phyloP scores from a whole-genome alignment of 2,329 filamentous ascomycete species.

The Thermomyces lanuginosus region DNA sequence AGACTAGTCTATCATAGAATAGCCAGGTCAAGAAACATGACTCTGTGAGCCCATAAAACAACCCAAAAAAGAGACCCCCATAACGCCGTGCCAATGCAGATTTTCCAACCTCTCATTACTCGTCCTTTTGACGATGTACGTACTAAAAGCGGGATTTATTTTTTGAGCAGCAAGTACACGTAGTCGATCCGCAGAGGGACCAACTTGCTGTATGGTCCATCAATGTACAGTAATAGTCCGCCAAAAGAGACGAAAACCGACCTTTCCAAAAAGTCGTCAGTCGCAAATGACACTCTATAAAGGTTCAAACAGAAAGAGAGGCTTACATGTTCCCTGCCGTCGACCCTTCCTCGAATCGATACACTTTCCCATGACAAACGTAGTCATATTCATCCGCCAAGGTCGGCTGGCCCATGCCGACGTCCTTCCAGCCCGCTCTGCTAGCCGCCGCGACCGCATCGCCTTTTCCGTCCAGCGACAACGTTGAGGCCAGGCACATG shows the following conservation, averaged over 20 bases:
- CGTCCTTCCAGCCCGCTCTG: slow-evolving; percentile 58
- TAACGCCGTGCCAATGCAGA: slow-evolving; percentile 28
- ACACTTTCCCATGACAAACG: slow-evolving; percentile 37
- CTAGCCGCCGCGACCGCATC: slow-evolving; percentile 49
- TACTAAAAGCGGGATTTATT: slow-evolving; percentile 34
- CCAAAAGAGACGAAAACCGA: slow-evolving; percentile 92
- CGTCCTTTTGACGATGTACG: not conserved
- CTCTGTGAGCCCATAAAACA: slow-evolving; percentile 13
- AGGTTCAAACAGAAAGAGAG: not conserved
- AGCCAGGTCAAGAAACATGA: too few relatives aligned
- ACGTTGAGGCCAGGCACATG: slow-evolving; percentile 66
- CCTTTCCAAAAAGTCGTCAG: slow-evolving; percentile 34
- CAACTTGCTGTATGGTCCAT: slow-evolving; percentile 91
- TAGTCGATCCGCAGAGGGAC: slow-evolving; percentile 83
- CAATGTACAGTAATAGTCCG: slow-evolving; percentile 73
- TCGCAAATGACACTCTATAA: slow-evolving; percentile 2
- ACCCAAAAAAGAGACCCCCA: slow-evolving; percentile 6
- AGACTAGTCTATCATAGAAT: too few relatives aligned
- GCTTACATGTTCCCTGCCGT: slow-evolving; percentile 67
- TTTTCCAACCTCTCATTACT: slow-evolving; percentile 6
- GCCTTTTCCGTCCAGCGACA: slow-evolving; percentile 76
- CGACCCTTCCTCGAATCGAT: slow-evolving; percentile 36
- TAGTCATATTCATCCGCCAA: slow-evolving; percentile 38
- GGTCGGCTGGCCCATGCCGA: slow-evolving; percentile 39
- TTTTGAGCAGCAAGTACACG: slow-evolving; percentile 86